Percentiles rank a stretch among this genome's conserved stretches.
These are phyloP conservation scores for Podochytrium sp. DNA, from an alignment of 192 early-diverging fungal species.

Conservation along the genomic window DNA sequence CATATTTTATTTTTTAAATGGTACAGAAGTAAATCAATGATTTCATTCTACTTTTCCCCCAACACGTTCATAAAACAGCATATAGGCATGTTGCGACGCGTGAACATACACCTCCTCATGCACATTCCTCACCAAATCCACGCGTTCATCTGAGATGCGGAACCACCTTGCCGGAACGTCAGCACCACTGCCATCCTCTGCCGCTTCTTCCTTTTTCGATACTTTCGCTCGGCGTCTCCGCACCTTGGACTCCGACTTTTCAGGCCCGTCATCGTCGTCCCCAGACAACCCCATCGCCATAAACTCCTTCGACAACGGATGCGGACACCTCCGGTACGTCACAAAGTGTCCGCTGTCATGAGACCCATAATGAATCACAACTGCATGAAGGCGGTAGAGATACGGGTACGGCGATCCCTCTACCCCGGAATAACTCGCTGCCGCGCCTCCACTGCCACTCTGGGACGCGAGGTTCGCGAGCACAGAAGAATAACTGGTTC, in stretches of 20 bases:
- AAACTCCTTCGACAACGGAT: conserved; percentile 27
- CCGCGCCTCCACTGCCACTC: neutral
- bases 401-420: conserved; percentile 45
- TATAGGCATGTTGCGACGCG: conserved; percentile 48
- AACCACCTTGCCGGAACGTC: conserved; percentile 61
- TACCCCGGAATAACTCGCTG: no score
- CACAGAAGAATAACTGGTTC: neutral
- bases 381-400: conserved; percentile 73
- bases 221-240: neutral
- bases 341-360: conserved; percentile 93
- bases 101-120: conserved; percentile 47
- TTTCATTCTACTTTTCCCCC: no score
- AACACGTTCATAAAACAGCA: conserved; percentile 58
- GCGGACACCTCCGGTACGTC: conserved; percentile 68
- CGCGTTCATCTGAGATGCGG: conserved; percentile 64
- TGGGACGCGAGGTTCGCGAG: neutral
- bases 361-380: conserved; percentile 82
- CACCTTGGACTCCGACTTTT: neutral
- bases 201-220: neutral
- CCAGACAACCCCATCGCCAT: neutral
- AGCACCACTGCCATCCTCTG: neutral
- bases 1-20: no score
- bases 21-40: no score
- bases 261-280: neutral
- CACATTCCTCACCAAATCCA: conserved; percentile 49